Evolutionary conservation across 202 grass and related monocot genomes (phyloP), one percentile per base, ranked within the genome.

Genomic region (Carex sylvatica): DNA sequence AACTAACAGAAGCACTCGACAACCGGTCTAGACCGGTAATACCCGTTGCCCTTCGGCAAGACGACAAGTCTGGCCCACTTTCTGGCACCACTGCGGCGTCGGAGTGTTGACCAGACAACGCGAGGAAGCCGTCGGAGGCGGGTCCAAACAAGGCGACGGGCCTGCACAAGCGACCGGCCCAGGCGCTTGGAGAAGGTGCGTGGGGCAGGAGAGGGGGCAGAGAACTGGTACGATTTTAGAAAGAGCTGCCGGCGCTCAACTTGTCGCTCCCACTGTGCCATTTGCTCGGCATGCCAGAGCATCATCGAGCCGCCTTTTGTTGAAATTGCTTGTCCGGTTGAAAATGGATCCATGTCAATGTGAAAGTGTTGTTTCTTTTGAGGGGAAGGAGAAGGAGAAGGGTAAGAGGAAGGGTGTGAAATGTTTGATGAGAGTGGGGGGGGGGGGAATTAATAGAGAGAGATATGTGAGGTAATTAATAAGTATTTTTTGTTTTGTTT

Each of bases 201-300:
- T 7, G 89, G 83, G 7, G 72, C 83, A 15, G 92, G 87, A 10
- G 89, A 84, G 20, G 61, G 40, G 18, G 80, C 88, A 42, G 90
- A 95, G 87, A 98, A 98, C 84, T 90, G 95, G 87, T 98, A 95
- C 80, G 92, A 94, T 23, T 93, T 92, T 20, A 98, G 85, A 87
- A 95, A 98, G 9, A 95, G 85, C 88, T 93, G 92, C 2, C 96
- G 88, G 16, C 91, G 89, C 87, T 98, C 95, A 83, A 90, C 80
- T 61, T 95, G 95, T 8, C 84, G 82, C 89, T 95, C 96, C 96
- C 89, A 93, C 83, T 56, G 83, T 54, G 85, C 86, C 92, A 95
- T 86, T 85, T 92, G 80, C 69, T 98, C 92, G 66, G 78, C 56
- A 35, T 91, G 88, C 83, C 89, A 88, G 91, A 88, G 88, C 80